Percentiles rank a stretch among this genome's conserved stretches.
Evolutionary conservation across 2,329 filamentous ascomycete species (phyloP).

Genomic region (Aaosphaeria arxii): DNA sequence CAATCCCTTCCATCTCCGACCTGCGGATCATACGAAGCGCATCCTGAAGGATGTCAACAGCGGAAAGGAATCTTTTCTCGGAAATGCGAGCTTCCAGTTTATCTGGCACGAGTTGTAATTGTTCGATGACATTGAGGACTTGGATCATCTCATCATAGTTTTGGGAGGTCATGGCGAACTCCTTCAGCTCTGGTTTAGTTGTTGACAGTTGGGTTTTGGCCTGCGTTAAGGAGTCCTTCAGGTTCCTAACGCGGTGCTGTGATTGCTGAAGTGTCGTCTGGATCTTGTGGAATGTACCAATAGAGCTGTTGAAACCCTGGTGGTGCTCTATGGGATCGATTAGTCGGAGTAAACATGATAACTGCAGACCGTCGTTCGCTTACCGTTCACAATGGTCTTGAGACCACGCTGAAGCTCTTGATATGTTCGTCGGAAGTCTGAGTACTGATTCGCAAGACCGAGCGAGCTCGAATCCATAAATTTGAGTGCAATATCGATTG

Average conservation of each 20-base stretch:
- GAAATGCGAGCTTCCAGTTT: conserved; percentile 92
- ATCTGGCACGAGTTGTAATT: conserved; percentile 84
- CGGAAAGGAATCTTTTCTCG: conserved; percentile 90
- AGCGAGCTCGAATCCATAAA: conserved; percentile 92
- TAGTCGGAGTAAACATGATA: neutral
- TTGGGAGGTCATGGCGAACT: conserved; percentile 81
- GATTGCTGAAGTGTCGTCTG: conserved; percentile 88
- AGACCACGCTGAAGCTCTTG: conserved; percentile 86
- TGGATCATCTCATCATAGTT: conserved; percentile 88
- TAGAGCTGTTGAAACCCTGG: conserved; percentile 98
- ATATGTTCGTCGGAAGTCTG: conserved; percentile 79
- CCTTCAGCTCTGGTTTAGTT: conserved; percentile 87
- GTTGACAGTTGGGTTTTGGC: conserved; percentile 79
- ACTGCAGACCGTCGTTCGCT: neutral
- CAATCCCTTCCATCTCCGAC: conserved; percentile 87
- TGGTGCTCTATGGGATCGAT: conserved; percentile 69
- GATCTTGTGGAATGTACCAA: conserved; percentile 98
- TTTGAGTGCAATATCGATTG: conserved; percentile 91
- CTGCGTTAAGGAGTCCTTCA: conserved; percentile 79
- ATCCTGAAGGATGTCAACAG: conserved; percentile 87
- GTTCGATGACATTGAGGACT: conserved; percentile 78
- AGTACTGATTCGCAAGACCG: conserved; percentile 84
- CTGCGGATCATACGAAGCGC: conserved; percentile 79
- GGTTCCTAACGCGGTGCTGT: conserved; percentile 75
- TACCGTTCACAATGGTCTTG: conserved; percentile 85